A percentile compares a stretch with the other conserved stretches of the same genome.
Conservation (phyloP, 768 basidiomycete genomes). For the Infundibulicybe gibba region DNA sequence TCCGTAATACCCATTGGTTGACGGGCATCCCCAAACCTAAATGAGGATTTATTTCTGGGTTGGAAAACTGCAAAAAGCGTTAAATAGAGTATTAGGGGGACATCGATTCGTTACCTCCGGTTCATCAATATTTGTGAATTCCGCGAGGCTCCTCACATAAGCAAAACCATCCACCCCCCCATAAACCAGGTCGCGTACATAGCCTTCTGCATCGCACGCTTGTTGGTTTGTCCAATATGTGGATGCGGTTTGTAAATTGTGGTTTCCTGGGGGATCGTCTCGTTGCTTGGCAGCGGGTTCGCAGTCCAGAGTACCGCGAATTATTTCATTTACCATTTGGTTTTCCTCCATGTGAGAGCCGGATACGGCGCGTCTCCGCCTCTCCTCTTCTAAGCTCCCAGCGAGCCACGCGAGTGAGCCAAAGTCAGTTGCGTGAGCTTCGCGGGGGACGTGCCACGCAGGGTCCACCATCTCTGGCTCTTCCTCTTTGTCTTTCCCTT, state of each 20-base stretch:
- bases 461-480: conserved; percentile 37
- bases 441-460: conserved; percentile 46
- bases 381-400: conserved; percentile 42
- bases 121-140: conserved; percentile 46
- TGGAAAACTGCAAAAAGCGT: not conserved
- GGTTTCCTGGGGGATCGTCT: conserved; percentile 1
- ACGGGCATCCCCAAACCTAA: conserved; percentile 32
- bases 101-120: too few species aligned
- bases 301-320: conserved; percentile 36
- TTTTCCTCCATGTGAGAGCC: conserved; percentile 26
- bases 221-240: conserved; percentile 48
- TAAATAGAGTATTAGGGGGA: too few species aligned
- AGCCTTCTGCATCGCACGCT: conserved; percentile 59
- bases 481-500: conserved; percentile 50
- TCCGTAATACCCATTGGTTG: conserved; percentile 36
- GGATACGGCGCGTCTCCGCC: conserved; percentile 26
- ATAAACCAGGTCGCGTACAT: conserved; percentile 71
- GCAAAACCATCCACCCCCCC: conserved; percentile 76
- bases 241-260: conserved; percentile 8
- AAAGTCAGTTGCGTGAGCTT: conserved; percentile 53
- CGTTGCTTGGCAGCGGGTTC: conserved; percentile 15
- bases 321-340: conserved; percentile 22
- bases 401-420: conserved; percentile 57
- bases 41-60: conserved; percentile 7
- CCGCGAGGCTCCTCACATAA: conserved; percentile 73